Evolutionary conservation across 2,329 filamentous ascomycete species (phyloP), one percentile per base, ranked within the genome.

Genomic region (Davidsoniella virescens): DNA sequence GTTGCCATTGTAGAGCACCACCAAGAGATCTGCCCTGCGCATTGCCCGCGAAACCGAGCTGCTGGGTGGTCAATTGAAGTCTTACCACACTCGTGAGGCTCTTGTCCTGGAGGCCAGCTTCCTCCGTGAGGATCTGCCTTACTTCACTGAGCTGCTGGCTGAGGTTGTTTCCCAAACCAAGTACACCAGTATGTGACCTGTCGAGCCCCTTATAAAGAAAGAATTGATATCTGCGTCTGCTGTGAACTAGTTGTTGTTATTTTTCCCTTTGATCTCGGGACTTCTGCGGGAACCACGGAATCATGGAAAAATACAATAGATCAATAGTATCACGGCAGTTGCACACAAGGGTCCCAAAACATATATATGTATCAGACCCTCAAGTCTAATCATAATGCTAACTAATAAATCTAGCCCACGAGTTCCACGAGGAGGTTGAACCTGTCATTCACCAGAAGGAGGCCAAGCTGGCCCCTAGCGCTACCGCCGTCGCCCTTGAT

Each of bases 41-140:
- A 94, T 98, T 66, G 84, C 82, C 63, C 84, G 92, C 72, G 92
- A 98, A 72, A 78, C 86, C 61, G 92, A 98, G 71, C 82, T 98
- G 55, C 80, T 98, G 57, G 92, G 93, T 64, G 87, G 87, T 61
- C 81, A 90, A 77, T 80, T 96, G 70, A 76, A 72, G 59, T 75
- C 90, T 57, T 86, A 84, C 68, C 87, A 95, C 71, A 88, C 87
- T 60, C 84, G 90, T 63, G 92, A 98, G 74, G 87, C 87, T 64
- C 71, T 98, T 56, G 80, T 98, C 54, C 71, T 98, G 62, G 82
- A 90, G 68, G 86, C 92, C 65, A 94, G 84, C 72, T 98, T 98
- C 76, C 79, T 98, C 58, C 81, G 87, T 64, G 81, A 92, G 65
- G 88, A 98, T 65, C 80, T 98, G 58, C 92, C 92, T 59, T 98